Percentiles rank a stretch among this genome's conserved stretches.
phyloP scores from a whole-genome alignment of 2,329 filamentous ascomycete species.

The Fusarium bulbicola region DNA sequence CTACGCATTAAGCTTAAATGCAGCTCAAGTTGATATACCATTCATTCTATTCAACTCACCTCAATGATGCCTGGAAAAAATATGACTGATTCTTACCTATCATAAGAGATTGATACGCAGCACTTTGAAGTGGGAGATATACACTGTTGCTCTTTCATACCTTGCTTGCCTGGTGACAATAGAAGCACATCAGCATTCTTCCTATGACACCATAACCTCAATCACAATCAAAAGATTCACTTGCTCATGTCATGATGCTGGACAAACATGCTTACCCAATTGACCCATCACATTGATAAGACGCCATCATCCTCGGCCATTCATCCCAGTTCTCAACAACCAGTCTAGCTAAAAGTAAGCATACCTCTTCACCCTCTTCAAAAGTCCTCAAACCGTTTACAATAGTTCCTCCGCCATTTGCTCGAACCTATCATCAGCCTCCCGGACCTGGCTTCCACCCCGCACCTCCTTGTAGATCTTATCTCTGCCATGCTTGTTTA shows the following conservation, averaged over 20 bases:
- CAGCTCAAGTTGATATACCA: too few species aligned
- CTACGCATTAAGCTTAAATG: slow-evolving; percentile 20
- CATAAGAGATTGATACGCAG: too few species aligned
- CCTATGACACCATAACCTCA: neutral
- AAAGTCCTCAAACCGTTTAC: slow-evolving; percentile 3
- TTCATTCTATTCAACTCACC: too few species aligned
- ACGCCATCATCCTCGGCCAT: neutral
- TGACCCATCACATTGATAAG: neutral
- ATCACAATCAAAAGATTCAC: neutral
- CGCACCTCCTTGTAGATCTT: slow-evolving; percentile 15
- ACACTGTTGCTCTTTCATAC: too few species aligned
- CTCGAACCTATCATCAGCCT: slow-evolving; percentile 25
- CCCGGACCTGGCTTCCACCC: slow-evolving; percentile 13
- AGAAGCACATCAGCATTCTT: fast-evolving
- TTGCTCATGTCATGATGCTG: neutral
- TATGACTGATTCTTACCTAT: too few species aligned
- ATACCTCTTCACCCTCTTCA: neutral
- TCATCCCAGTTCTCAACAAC: neutral
- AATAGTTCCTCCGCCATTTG: slow-evolving; percentile 35
- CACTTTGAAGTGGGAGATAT: too few species aligned
- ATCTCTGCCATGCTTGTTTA: slow-evolving; percentile 13
- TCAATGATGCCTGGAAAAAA: neutral
- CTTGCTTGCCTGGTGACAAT: fast-evolving
- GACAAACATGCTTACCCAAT: neutral
- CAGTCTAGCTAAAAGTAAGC: slow-evolving; percentile 3